Percentiles rank a stretch among this genome's conserved stretches.
Evolutionary conservation across 768 basidiomycete genomes (phyloP).

Genomic region (Lactarius hengduanensis): DNA sequence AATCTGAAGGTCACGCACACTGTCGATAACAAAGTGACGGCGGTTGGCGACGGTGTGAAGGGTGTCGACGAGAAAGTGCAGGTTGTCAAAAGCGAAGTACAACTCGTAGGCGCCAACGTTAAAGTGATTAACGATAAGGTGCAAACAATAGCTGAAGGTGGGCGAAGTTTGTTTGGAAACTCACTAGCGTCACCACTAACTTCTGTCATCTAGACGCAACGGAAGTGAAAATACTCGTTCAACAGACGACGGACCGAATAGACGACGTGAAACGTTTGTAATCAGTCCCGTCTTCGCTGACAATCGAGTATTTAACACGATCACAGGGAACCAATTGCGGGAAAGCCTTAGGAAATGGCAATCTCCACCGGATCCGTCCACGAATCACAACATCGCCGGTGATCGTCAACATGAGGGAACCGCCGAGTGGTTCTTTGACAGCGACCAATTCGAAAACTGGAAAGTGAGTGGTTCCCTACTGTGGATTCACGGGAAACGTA

Average conservation of each 20-base stretch:
- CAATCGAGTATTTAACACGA: neutral
- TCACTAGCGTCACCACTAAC: too few relatives aligned
- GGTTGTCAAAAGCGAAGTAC: too few relatives aligned
- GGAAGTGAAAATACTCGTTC: too few relatives aligned
- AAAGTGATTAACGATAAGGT: neutral
- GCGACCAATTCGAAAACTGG: neutral
- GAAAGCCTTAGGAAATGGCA: neutral
- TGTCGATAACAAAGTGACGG: too few relatives aligned
- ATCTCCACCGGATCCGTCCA: neutral
- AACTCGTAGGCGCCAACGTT: neutral
- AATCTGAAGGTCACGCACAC: too few relatives aligned
- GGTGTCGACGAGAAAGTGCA: too few relatives aligned
- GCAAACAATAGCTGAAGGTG: too few relatives aligned
- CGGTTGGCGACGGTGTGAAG: too few relatives aligned
- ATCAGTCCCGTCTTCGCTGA: neutral
- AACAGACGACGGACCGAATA: neutral
- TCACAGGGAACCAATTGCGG: neutral
- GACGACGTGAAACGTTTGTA: neutral
- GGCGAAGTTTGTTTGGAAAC: too few relatives aligned
- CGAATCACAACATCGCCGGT: neutral
- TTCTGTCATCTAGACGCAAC: too few relatives aligned
- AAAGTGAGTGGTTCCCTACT: neutral
- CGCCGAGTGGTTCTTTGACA: neutral
- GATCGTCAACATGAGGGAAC: neutral
- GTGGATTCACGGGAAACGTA: neutral